Evolutionary conservation across 1,284 basidiomycete genomes (phyloP), one percentile per base, ranked within the genome.

Genomic region (Rhodotorula sp.): DNA sequence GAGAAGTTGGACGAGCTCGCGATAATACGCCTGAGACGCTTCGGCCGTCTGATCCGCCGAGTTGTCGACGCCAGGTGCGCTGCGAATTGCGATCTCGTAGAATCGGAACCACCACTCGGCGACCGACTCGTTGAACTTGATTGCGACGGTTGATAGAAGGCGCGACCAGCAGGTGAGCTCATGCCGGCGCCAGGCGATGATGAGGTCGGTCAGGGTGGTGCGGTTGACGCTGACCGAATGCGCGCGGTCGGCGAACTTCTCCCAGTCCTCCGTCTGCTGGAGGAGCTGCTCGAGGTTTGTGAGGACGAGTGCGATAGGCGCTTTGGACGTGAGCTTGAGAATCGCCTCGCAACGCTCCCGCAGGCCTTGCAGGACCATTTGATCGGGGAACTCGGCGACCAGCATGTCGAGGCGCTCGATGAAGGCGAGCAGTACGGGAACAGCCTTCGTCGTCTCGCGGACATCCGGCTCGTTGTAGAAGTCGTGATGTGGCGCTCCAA

Each of bases 261-360:
- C 93, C 96, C 96, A 99, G 78, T 99, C 96, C 71, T 96, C 92
- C 17, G 89, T 92, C 74, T 96, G 91, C 54, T 89, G 78, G 3
- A 99, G 82, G 19, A 99, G 83, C 71, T 90, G 89, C 80, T 99
- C 96, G 54, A 98, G 79, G 4, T 89, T 88, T 0, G 91, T 86
- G 27, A 99, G 85, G 29, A 95, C 82, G 78, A 89, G 89, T 10
- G 95, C 93, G 9, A 98, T 82, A 0, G 96, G 89, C 72, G 87
- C 89, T 57, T 85, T 82, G 9, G 90, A 82, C 64, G 86, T 84
- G 27, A 95, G 82, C 1, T 82, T 79, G 52, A 93, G 82, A 60
- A 95, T 85, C 10, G 83, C 81, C 48, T 90, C 85, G 77, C 91
- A 94, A 32, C 91, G 89, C 66, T 87, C 86, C 34, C 84, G 83